A percentile compares a stretch with the other conserved stretches of the same genome.
These are phyloP conservation scores for Trametes sp. DNA, from an alignment of 1,284 basidiomycete genomes.

Conservation along the genomic window DNA sequence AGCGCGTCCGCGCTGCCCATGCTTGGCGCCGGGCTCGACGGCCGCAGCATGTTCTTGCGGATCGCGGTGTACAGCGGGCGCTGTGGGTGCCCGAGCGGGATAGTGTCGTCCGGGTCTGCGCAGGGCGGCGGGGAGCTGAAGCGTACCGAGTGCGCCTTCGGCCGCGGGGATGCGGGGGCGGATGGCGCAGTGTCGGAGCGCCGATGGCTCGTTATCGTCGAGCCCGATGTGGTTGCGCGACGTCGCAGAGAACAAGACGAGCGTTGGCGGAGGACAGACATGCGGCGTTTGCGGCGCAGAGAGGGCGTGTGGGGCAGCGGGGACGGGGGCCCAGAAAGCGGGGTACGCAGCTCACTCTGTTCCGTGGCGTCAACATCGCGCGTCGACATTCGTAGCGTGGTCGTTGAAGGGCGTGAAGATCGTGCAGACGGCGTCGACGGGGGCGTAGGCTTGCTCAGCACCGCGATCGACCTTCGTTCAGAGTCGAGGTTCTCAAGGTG, in stretches of 20 bases:
- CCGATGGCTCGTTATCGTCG: constrained; percentile 12
- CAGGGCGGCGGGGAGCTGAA: constrained; percentile 23
- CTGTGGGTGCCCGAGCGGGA: constrained; percentile 36
- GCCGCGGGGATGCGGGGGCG: constrained; percentile 17
- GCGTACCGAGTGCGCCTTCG: constrained; percentile 22
- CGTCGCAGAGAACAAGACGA: constrained; percentile 50
- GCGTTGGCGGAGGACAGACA: constrained; percentile 45
- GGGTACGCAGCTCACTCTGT: constrained; percentile 22
- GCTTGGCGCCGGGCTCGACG: constrained; percentile 43
- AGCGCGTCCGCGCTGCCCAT: constrained; percentile 37
- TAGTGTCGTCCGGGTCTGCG: constrained; percentile 12
- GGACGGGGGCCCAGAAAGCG: constrained; percentile 15
- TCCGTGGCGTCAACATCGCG: constrained; percentile 18
- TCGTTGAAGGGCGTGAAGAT: constrained; percentile 18
- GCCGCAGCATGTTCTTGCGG: constrained; percentile 60
- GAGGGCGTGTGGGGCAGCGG: constrained; percentile 40
- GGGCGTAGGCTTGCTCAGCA: neutral
- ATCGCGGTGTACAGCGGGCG: constrained; percentile 72
- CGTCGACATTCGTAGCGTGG: constrained; percentile 23
- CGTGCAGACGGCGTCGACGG: constrained; percentile 15
- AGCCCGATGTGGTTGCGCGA: constrained; percentile 39
- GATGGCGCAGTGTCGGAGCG: constrained; percentile 30
- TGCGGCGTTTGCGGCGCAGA: constrained; percentile 50
- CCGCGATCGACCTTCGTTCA: constrained; percentile 3
- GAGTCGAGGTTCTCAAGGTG: constrained; percentile 22